Conservation (phyloP, 345 rosid genomes). For the Conringia planisiliqua region DNA sequence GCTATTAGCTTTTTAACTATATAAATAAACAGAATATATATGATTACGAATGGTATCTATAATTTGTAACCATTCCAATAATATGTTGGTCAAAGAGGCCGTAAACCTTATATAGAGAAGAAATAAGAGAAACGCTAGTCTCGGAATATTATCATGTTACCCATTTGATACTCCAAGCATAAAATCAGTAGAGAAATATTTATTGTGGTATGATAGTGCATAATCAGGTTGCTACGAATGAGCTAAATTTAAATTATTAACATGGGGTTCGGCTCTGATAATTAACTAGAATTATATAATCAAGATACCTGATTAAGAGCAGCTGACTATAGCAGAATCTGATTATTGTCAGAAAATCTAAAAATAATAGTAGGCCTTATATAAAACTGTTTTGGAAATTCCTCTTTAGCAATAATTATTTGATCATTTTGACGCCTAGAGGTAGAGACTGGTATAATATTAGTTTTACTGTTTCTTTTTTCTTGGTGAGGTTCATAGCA, state of each 20-base stretch:
- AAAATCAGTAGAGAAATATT: not conserved
- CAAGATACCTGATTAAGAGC: not conserved
- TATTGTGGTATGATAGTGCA: not conserved
- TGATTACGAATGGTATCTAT: not conserved
- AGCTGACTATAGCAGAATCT: constrained; percentile 18
- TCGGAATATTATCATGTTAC: not conserved
- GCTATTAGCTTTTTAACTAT: not conserved
- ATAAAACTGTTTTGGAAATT: not conserved
- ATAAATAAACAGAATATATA: not conserved
- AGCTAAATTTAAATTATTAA: constrained; percentile 8
- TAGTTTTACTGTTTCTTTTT: too few relatives aligned
- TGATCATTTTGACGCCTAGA: not conserved
- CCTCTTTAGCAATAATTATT: constrained; percentile 6
- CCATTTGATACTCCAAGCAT: not conserved
- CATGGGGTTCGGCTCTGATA: constrained; percentile 11
- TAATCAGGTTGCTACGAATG: constrained; percentile 11
- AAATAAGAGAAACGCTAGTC: not conserved
- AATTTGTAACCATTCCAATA: not conserved
- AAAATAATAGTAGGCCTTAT: not conserved
- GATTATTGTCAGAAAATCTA: not conserved
- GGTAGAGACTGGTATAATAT: not conserved
- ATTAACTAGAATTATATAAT: not conserved
- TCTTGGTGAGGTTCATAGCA: too few relatives aligned
- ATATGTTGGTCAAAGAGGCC: constrained; percentile 8
- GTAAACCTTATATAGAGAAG: not conserved